A percentile compares a stretch with the other conserved stretches of the same genome.
These are phyloP conservation scores for Malassezia japonica DNA, from an alignment of 1,284 basidiomycete species.

Conservation along the genomic window DNA sequence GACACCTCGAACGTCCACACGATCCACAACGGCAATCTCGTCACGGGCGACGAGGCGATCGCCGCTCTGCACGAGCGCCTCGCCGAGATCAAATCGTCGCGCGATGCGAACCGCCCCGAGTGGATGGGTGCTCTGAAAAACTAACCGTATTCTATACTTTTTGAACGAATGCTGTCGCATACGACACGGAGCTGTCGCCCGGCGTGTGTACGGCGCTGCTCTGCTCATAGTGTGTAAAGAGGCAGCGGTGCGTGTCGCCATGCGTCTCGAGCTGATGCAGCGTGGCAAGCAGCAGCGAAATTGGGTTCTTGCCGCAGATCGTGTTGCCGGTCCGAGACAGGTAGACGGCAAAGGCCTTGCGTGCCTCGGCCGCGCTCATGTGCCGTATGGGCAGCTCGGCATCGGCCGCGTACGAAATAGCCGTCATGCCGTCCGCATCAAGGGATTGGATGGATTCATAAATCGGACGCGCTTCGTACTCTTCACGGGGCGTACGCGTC, in stretches of 20 bases:
- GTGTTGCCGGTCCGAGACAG: conserved; percentile 79
- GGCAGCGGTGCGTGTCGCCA: conserved; percentile 15
- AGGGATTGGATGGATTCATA: conserved; percentile 61
- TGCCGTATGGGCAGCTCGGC: conserved; percentile 42
- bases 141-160: background rate
- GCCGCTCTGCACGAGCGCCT: conserved; percentile 7
- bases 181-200: conserved; percentile 82
- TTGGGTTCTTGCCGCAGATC: conserved; percentile 90
- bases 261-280: conserved; percentile 58
- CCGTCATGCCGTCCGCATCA: conserved; percentile 68
- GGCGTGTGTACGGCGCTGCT: conserved; percentile 65
- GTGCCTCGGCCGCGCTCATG: conserved; percentile 26
- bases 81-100: background rate
- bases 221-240: conserved; percentile 54
- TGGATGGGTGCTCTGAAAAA: conserved; percentile 4
- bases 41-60: conserved; percentile 10
- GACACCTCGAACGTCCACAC: conserved; percentile 6
- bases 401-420: conserved; percentile 55
- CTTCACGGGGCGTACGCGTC: background rate
- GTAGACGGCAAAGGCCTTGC: conserved; percentile 55
- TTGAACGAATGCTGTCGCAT: conserved; percentile 71
- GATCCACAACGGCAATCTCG: conserved; percentile 1
- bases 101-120: background rate
- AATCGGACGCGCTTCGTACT: conserved; percentile 24
- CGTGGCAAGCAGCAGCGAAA: conserved; percentile 77